Percentiles rank a stretch among this genome's conserved stretches.
phyloP scores from a whole-genome alignment of 331 rosid genomes.

The Dryas integrifolia region DNA sequence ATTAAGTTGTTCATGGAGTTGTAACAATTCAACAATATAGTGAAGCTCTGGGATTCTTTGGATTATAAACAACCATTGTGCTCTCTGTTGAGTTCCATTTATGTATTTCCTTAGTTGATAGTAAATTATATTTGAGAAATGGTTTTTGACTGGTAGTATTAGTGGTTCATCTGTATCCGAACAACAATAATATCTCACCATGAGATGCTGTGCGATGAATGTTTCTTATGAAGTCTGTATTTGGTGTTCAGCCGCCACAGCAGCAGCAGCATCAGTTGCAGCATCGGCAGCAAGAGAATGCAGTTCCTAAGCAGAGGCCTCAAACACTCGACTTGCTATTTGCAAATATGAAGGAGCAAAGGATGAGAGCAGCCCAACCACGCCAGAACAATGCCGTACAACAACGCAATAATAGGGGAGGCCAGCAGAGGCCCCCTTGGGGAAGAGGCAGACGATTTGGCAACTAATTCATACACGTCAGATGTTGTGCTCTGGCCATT shows the following conservation, averaged over 20 bases:
- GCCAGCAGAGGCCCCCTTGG: conserved; percentile 58
- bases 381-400: conserved; percentile 44
- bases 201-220: neutral
- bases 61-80: neutral
- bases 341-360: conserved; percentile 87
- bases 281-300: conserved; percentile 28
- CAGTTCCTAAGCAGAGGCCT: conserved; percentile 55
- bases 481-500: neutral
- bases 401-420: conserved; percentile 46
- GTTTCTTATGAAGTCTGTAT: conserved; percentile 15
- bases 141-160: neutral
- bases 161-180: neutral
- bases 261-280: conserved; percentile 29
- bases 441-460: conserved; percentile 64
- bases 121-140: neutral
- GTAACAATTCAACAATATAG: neutral
- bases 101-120: neutral
- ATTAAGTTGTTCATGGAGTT: neutral
- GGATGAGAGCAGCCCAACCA: conserved; percentile 52
- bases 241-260: conserved; percentile 35
- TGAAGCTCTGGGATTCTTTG: neutral
- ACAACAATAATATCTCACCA: neutral
- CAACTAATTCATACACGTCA: conserved; percentile 28
- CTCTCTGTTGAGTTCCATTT: neutral
- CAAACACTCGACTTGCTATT: conserved; percentile 79